A percentile compares a stretch with the other conserved stretches of the same genome.
Conservation (phyloP, 176 grass and related monocot species). For the Avena eriantha region DNA sequence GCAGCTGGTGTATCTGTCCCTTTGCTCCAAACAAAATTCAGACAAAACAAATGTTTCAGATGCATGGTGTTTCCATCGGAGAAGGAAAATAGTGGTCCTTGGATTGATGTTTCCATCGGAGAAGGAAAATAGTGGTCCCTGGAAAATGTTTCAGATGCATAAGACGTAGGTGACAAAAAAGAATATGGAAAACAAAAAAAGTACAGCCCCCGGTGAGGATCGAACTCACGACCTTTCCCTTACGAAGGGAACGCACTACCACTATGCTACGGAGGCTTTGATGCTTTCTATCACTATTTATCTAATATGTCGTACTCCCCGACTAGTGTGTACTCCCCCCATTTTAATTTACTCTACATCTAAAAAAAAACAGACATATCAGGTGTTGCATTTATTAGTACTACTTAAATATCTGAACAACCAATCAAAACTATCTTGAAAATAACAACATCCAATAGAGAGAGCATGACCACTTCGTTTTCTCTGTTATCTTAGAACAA, state of each 20-base stretch:
- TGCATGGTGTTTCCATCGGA: background rate
- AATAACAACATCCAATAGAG: no score
- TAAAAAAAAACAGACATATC: no score
- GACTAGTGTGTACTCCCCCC: no score
- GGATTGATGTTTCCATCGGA: no score
- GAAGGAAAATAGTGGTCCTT: background rate
- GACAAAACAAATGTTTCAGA: background rate
- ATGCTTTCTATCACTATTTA: background rate
- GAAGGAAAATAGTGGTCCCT: background rate
- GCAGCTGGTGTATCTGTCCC: background rate
- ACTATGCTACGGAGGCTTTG: slow-evolving; percentile 81
- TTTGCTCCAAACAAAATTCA: background rate
- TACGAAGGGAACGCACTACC: slow-evolving; percentile 98
- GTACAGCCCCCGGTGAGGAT: slow-evolving; percentile 77
- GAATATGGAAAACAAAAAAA: background rate
- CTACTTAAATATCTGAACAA: no score
- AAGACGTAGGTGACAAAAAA: background rate
- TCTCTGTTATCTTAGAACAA: no score
- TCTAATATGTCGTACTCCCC: rapidly evolving
- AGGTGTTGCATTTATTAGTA: no score
- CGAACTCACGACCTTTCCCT: slow-evolving; percentile 98
- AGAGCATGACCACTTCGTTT: no score
- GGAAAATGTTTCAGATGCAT: no score
- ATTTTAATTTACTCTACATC: no score
- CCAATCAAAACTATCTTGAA: no score